phyloP scores from a whole-genome alignment of 2,329 filamentous ascomycete genomes.

The Calycina herbarum region DNA sequence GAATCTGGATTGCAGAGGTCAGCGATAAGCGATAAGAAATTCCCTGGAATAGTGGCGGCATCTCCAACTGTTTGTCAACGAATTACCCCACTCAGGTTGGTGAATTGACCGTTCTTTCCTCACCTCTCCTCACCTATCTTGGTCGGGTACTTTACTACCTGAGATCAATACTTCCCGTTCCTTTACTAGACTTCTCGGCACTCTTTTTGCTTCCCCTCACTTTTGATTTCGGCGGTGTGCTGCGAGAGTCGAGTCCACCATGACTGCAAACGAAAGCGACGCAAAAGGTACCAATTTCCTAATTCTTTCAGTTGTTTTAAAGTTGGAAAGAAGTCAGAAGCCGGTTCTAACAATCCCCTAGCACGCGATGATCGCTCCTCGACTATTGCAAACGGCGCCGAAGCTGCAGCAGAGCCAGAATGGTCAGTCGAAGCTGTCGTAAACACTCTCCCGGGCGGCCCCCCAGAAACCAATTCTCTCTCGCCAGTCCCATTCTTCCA shows the following conservation, averaged over 20 bases:
- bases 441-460: constrained; percentile 58
- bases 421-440: constrained; percentile 66
- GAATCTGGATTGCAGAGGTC: too few species aligned
- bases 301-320: not conserved
- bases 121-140: too few species aligned
- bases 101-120: too few species aligned
- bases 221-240: too few species aligned
- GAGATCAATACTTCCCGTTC: too few species aligned
- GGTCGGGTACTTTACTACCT: too few species aligned
- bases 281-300: not conserved
- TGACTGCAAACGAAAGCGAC: constrained; percentile 3
- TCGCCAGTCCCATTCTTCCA: constrained; percentile 94
- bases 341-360: not conserved
- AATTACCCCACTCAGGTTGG: too few species aligned
- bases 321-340: not conserved
- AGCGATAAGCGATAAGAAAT: too few species aligned
- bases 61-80: too few species aligned
- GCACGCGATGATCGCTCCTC: constrained; percentile 7
- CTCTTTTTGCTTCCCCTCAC: too few species aligned
- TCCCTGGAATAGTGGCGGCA: too few species aligned
- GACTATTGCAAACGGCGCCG: not conserved
- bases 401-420: constrained; percentile 31
- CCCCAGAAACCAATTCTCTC: constrained; percentile 58
- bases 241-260: not conserved
- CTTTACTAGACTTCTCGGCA: too few species aligned